Conservation (phyloP, 495 filamentous ascomycete species). For the Penicillium herquei region DNA sequence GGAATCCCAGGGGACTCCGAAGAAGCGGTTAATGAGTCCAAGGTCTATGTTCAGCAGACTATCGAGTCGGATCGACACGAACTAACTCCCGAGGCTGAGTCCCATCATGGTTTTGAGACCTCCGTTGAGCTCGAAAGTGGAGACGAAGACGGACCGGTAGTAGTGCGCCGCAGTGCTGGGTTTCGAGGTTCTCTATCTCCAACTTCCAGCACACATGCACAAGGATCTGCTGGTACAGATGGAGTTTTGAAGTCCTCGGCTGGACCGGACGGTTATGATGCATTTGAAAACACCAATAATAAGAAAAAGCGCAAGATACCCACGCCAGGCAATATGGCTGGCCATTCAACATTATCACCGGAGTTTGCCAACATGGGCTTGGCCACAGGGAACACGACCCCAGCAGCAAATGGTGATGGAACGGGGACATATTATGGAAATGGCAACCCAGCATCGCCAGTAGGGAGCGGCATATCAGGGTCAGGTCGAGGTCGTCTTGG, state of each 20-base stretch:
- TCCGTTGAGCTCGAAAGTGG: constrained; percentile 44
- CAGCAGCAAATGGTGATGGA: constrained; percentile 43
- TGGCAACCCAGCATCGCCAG: constrained; percentile 48
- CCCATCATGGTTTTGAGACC: constrained; percentile 39
- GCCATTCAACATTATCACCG: constrained; percentile 58
- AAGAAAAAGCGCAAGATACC: constrained; percentile 99
- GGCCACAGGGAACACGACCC: constrained; percentile 42
- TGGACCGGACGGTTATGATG: constrained; percentile 85
- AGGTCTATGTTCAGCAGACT: constrained; percentile 47
- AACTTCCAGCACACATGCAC: constrained; percentile 27
- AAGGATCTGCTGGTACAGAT: constrained; percentile 22
- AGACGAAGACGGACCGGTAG: constrained; percentile 46
- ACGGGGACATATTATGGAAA: constrained; percentile 58
- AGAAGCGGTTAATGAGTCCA: constrained; percentile 40
- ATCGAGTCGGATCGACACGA: constrained; percentile 37
- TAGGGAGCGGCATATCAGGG: constrained; percentile 67
- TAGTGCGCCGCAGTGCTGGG: constrained; percentile 45
- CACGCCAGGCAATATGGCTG: constrained; percentile 67
- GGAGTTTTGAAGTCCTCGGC: constrained; percentile 35
- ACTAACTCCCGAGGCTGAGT: constrained; percentile 49
- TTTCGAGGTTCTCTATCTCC: constrained; percentile 43
- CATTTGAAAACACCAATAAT: constrained; percentile 97
- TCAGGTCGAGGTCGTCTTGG: constrained; percentile 79
- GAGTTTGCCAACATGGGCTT: constrained; percentile 64
- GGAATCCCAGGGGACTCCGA: constrained; percentile 58